Percentiles rank a stretch among this genome's conserved stretches.
phyloP scores from a whole-genome alignment of 768 basidiomycete species.

The Cystoderma amianthinum region DNA sequence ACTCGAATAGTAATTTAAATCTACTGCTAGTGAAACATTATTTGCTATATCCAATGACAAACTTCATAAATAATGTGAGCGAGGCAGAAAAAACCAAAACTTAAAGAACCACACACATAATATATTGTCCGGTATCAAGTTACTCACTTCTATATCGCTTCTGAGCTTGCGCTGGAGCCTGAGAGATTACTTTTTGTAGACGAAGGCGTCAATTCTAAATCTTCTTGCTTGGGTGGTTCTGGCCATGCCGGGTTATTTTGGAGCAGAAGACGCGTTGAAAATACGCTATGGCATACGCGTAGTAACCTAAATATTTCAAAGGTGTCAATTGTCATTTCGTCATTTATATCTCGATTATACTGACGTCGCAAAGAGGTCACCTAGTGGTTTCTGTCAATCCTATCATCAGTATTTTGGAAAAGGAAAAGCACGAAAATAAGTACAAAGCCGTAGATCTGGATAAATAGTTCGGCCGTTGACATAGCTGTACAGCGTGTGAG shows the following conservation, averaged over 20 bases:
- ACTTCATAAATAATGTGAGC: too few relatives aligned
- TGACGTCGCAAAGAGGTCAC: background rate
- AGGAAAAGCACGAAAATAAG: background rate
- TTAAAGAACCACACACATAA: too few relatives aligned
- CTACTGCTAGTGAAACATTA: too few relatives aligned
- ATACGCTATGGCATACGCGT: background rate
- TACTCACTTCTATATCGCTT: too few relatives aligned
- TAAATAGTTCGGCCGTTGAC: background rate
- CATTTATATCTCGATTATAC: background rate
- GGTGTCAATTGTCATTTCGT: background rate
- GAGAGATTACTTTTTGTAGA: too few relatives aligned
- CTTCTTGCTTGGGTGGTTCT: background rate
- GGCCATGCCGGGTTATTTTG: background rate
- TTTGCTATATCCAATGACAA: too few relatives aligned
- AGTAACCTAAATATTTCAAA: background rate
- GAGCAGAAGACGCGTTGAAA: background rate
- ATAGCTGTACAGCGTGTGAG: background rate
- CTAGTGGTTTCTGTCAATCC: background rate
- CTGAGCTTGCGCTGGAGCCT: too few relatives aligned
- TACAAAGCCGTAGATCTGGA: background rate
- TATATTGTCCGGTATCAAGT: too few relatives aligned
- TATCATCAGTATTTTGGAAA: background rate
- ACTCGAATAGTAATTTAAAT: too few relatives aligned
- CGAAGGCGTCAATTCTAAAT: too few relatives aligned
- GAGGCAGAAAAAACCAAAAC: too few relatives aligned